phyloP scores from a whole-genome alignment of 306 rosid genomes.

The Fragaria ananassa region DNA sequence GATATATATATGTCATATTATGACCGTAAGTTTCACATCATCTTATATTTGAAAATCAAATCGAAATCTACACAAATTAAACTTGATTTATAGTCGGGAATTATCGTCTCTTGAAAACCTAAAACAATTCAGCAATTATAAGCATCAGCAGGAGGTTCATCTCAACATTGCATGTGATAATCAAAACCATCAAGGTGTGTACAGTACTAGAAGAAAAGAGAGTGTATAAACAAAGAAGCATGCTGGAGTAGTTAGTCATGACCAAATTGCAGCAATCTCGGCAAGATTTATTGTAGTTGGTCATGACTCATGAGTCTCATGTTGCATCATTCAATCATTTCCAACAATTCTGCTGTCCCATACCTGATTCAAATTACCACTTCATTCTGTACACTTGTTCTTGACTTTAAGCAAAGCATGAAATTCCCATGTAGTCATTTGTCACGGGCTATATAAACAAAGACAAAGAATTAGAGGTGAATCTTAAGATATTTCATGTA shows the following conservation, averaged over 20 bases:
- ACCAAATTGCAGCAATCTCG: conserved; percentile 29
- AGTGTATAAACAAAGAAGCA: background rate
- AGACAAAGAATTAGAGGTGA: background rate
- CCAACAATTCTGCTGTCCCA: background rate
- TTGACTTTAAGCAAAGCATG: conserved; percentile 7
- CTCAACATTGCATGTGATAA: background rate
- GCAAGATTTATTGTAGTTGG: conserved; percentile 9
- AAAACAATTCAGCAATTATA: background rate
- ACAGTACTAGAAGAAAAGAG: background rate
- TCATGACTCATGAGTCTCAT: conserved; percentile 16
- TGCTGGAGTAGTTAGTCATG: background rate
- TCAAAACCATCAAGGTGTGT: background rate
- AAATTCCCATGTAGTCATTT: conserved; percentile 12
- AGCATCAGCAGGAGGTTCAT: background rate
- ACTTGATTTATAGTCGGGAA: background rate
- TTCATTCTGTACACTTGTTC: background rate
- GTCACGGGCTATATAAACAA: background rate
- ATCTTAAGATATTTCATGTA: conserved; percentile 5
- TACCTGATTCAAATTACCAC: background rate
- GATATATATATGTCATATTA: too few species aligned
- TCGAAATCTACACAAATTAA: background rate
- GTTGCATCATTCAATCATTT: conserved; percentile 8
- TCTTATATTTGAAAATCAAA: background rate
- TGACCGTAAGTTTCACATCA: too few species aligned
- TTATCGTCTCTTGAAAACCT: too few species aligned